Evolutionary conservation across 163 green algal genomes (phyloP), one percentile per base, ranked within the genome.

Genomic region (Chlorella variabilis): DNA sequence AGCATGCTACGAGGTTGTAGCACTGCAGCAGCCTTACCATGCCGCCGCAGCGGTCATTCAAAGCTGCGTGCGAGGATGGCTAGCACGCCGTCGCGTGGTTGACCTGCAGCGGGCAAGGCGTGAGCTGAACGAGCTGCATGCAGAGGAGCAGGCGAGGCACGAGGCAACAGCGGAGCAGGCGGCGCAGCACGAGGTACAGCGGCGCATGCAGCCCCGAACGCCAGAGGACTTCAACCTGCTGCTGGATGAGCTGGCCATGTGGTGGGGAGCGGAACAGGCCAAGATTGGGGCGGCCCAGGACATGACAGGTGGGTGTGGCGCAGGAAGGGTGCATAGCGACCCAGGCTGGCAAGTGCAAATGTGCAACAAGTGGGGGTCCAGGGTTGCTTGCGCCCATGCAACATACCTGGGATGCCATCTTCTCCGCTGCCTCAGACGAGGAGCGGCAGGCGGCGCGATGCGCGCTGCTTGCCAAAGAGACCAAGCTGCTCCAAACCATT

Each of bases 401-500:
- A 58, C 56, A 20, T 39, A 11, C 25, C 27, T 11, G 2, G 25
- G 11, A 17, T 33, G n/a, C 29, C 29, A 31, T 41, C 29, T 42
- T 6, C 67, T 11, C 25, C 9, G 8, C 17, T 2, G n/a, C 7
- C 48, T 39, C 70, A 77, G 70, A 77, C 2, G 31, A 77, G 70
- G 48, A 77, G 70, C 70, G 70, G 4, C 45, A 77, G 48, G 70
- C 45, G 2, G 51, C 51, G 48, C 70, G 70, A 4, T 31, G 48
- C 31, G 31, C 48, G 0, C 51, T 78, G 71, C 71, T 78, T 33
- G 71, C 71, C 34, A 78, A 90, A 83, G 94, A 98, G 86, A 96
- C 93, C 27, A 96, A 95, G 85, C 89, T 97, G 87, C 90, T 97
- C 82, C 90, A 95, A 85, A 97, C 92, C 21, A 94, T 97, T 76